phyloP scores from a whole-genome alignment of 805 yeast species.

The Kodamaea kaohsiungensis region DNA sequence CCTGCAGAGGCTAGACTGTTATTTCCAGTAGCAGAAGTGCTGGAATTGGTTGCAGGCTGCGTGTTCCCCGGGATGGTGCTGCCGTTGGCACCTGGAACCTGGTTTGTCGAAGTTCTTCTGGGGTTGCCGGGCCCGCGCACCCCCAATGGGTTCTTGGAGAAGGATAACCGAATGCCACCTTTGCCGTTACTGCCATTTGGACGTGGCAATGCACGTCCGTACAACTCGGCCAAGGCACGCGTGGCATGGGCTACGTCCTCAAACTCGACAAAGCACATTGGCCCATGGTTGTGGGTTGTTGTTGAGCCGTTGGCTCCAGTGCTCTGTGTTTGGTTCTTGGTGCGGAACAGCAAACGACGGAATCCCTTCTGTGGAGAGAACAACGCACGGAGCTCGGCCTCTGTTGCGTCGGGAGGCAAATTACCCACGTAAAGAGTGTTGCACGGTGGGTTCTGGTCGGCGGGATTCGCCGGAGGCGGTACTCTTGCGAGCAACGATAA shows the following conservation, averaged over 20 bases:
- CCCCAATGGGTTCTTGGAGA: constrained; percentile 95
- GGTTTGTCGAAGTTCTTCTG: constrained; percentile 39
- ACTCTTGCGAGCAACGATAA: constrained; percentile 73
- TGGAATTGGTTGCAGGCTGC: constrained; percentile 6
- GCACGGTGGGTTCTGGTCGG: constrained; percentile 99
- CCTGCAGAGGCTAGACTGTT: constrained; percentile 10
- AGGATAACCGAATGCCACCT: constrained; percentile 93
- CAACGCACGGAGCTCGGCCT: constrained; percentile 82
- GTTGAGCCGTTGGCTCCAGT: constrained; percentile 26
- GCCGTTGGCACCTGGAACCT: constrained; percentile 18
- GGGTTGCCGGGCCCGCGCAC: constrained; percentile 73
- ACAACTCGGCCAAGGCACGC: constrained; percentile 87
- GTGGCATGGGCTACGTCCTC: constrained; percentile 95
- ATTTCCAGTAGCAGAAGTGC: neutral
- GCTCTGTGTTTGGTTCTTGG: constrained; percentile 49
- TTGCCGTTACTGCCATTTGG: constrained; percentile 68
- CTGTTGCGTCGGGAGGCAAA: constrained; percentile 95
- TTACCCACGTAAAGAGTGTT: constrained; percentile 96
- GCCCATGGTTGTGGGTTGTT: constrained; percentile 67
- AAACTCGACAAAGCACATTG: constrained; percentile 99
- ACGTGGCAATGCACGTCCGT: constrained; percentile 89
- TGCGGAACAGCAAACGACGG: constrained; percentile 87
- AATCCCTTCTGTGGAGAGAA: constrained; percentile 91
- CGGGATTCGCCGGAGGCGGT: constrained; percentile 95
- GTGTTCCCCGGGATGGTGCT: constrained; percentile 8